phyloP scores from a whole-genome alignment of 2,329 filamentous ascomycete species.

The Zymoseptoria ardabiliae region DNA sequence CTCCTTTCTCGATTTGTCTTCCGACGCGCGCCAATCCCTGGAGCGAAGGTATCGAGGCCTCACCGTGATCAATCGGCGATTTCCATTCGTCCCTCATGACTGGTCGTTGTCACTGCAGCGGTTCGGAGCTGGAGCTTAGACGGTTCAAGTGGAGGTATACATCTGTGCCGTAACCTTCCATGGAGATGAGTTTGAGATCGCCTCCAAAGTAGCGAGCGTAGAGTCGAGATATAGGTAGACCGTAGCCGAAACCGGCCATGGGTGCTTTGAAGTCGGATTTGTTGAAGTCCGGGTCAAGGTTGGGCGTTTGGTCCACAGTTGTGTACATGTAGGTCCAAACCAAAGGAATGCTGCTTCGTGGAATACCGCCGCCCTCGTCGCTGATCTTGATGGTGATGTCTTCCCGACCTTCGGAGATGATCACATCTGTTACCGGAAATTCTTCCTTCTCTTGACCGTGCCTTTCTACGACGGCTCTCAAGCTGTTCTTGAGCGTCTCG shows the following conservation, averaged over 20 bases:
- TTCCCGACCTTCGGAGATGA: conserved; percentile 94
- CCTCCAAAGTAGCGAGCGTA: conserved; percentile 97
- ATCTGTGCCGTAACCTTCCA: conserved; percentile 99
- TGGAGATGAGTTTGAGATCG: conserved; percentile 94
- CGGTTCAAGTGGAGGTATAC: conserved; percentile 97
- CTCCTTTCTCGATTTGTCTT: conserved; percentile 20
- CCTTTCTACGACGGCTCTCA: conserved; percentile 91
- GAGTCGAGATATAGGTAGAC: conserved; percentile 82
- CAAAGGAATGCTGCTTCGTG: conserved; percentile 82
- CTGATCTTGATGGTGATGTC: conserved; percentile 99
- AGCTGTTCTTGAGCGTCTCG: conserved; percentile 96
- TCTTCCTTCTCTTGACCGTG: conserved; percentile 93
- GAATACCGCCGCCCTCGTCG: conserved; percentile 94
- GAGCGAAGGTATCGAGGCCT: conserved; percentile 33
- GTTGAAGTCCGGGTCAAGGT: conserved; percentile 92
- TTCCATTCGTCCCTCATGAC: conserved; percentile 70
- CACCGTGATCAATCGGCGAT: background rate
- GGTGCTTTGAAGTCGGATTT: conserved; percentile 99
- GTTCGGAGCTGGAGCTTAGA: conserved; percentile 89
- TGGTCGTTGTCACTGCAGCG: conserved; percentile 85
- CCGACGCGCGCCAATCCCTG: conserved; percentile 44
- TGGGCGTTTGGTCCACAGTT: conserved; percentile 92
- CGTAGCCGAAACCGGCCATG: conserved; percentile 99
- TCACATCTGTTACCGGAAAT: conserved; percentile 94
- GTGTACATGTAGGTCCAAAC: conserved; percentile 99